These are phyloP conservation scores for Lepraria neglecta DNA, from an alignment of 495 filamentous ascomycete genomes.

Conservation along the genomic window DNA sequence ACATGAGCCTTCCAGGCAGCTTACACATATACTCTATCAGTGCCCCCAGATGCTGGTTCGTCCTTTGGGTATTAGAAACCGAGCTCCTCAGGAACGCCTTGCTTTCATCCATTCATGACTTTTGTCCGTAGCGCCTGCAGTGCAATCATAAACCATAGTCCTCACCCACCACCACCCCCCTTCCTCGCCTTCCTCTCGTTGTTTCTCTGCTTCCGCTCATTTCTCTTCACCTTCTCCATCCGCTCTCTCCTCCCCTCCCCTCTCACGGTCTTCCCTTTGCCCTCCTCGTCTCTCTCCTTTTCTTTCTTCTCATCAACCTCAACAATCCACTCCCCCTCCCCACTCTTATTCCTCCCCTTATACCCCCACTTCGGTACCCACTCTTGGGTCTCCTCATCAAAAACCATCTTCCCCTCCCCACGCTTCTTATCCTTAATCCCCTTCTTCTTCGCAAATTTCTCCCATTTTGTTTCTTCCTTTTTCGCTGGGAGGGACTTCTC, in stretches of 20 bases:
- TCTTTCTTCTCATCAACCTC: constrained; percentile 75
- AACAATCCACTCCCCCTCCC: constrained; percentile 72
- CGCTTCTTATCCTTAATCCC: constrained; percentile 77
- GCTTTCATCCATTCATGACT: not conserved
- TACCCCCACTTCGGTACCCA: constrained; percentile 94
- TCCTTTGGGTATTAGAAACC: too few relatives aligned
- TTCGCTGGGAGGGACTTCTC: constrained; percentile 80
- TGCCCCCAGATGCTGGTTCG: too few relatives aligned
- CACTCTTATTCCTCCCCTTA: constrained; percentile 81
- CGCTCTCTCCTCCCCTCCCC: constrained; percentile 56
- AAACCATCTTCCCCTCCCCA: constrained; percentile 62
- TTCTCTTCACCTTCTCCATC: constrained; percentile 48
- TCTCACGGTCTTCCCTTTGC: constrained; percentile 53
- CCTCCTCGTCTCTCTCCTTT: constrained; percentile 44
- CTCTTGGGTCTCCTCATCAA: constrained; percentile 76
- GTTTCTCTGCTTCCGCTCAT: constrained; percentile 63
- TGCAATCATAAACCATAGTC: not conserved
- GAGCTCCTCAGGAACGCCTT: not conserved
- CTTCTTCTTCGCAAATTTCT: constrained; percentile 90
- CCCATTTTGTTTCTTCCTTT: constrained; percentile 85
- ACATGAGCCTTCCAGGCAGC: too few relatives aligned
- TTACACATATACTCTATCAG: too few relatives aligned
- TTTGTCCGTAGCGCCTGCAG: not conserved
- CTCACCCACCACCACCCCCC: constrained; percentile 29
- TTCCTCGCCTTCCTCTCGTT: constrained; percentile 55